These are phyloP conservation scores for Acanthochlamys bracteata DNA, from an alignment of 106 monocot species.

Conservation along the genomic window DNA sequence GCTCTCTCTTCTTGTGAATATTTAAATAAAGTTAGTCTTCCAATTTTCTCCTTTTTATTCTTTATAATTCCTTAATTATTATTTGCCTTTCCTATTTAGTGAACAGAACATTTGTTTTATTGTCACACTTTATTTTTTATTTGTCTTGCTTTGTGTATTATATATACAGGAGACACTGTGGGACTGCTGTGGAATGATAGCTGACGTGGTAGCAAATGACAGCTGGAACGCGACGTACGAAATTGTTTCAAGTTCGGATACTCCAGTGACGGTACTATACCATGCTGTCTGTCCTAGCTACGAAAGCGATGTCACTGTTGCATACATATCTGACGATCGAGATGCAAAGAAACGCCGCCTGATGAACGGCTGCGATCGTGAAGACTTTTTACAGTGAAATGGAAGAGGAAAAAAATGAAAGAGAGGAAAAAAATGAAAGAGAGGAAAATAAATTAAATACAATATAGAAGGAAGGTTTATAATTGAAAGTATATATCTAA, in stretches of 20 bases:
- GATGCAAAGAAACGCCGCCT: slow-evolving; percentile 24
- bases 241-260: slow-evolving; percentile 25
- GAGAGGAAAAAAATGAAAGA: background rate
- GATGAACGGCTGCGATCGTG: background rate
- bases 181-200: slow-evolving; percentile 33
- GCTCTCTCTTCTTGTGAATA: slow-evolving; percentile 38
- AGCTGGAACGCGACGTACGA: slow-evolving; percentile 13
- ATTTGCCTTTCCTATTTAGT: background rate
- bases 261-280: slow-evolving; percentile 45
- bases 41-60: background rate
- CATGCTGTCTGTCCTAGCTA: slow-evolving; percentile 31
- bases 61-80: background rate
- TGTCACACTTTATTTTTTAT: background rate
- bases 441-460: background rate
- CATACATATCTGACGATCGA: slow-evolving; percentile 9
- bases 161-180: slow-evolving; percentile 28
- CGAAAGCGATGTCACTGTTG: slow-evolving; percentile 40
- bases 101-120: background rate
- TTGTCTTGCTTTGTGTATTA: background rate
- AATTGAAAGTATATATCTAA: too few relatives aligned
- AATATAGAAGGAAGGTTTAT: too few relatives aligned
- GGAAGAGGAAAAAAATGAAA: background rate
- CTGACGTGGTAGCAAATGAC: slow-evolving; percentile 3
- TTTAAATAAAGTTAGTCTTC: slow-evolving; percentile 36
- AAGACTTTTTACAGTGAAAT: too few relatives aligned